Evolutionary conservation across 352 stramenopile genomes (phyloP).

Genomic region (Pythium aphanidermatum): DNA sequence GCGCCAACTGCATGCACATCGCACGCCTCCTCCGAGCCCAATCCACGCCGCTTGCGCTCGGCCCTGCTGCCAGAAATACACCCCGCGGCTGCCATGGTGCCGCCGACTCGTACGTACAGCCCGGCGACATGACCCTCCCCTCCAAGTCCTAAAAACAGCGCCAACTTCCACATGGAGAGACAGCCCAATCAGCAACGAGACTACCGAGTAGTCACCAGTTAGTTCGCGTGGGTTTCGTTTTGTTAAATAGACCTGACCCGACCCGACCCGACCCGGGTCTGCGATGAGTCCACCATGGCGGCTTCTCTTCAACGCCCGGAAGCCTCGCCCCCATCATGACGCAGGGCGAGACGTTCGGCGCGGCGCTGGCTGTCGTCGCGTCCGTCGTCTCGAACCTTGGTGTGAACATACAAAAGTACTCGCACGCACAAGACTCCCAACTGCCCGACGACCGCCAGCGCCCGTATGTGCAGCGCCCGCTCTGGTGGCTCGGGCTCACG

Average conservation of each 20-base stretch:
- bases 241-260: too few relatives aligned
- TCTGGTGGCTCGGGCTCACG: slow-evolving; percentile 83
- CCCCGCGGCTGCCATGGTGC: too few relatives aligned
- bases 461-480: slow-evolving; percentile 77
- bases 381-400: slow-evolving; percentile 86
- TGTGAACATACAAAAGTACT: slow-evolving; percentile 90
- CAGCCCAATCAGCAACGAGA: not conserved
- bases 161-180: too few relatives aligned
- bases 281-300: too few relatives aligned
- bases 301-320: too few relatives aligned
- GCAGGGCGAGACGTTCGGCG: slow-evolving; percentile 78
- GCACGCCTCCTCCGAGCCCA: too few relatives aligned
- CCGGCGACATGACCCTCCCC: too few relatives aligned
- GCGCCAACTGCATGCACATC: too few relatives aligned
- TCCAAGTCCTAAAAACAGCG: slow-evolving; percentile 9
- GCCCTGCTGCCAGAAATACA: too few relatives aligned
- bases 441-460: slow-evolving; percentile 39
- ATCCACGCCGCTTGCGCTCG: too few relatives aligned
- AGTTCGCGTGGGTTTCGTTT: not conserved
- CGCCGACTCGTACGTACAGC: too few relatives aligned
- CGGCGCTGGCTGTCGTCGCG: slow-evolving; percentile 63
- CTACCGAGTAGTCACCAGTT: not conserved
- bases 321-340: slow-evolving; percentile 34
- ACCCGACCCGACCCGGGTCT: too few relatives aligned
- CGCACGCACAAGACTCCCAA: slow-evolving; percentile 54